Evolutionary conservation across 1,284 basidiomycete genomes (phyloP).

Genomic region (Mycena sp.): DNA sequence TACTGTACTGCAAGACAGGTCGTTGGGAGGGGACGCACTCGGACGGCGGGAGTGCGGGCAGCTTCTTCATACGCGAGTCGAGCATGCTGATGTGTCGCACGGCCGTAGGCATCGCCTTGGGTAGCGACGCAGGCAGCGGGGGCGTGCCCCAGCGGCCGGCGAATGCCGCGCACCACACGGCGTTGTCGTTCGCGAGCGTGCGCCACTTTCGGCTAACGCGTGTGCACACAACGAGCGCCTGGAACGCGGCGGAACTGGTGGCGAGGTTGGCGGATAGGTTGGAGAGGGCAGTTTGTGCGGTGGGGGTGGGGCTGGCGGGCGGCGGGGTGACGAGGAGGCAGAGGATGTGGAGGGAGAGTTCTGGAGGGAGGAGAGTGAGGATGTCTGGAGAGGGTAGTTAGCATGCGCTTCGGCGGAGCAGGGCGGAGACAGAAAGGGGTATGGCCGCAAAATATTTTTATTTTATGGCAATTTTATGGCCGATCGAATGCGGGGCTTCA

Average conservation of each 20-base stretch:
- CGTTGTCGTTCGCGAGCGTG: conserved; percentile 71
- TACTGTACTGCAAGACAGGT: too few species aligned
- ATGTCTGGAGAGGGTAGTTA: conserved; percentile 46
- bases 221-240: conserved; percentile 67
- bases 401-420: conserved; percentile 33
- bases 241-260: conserved; percentile 51
- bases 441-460: conserved; percentile 25
- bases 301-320: conserved; percentile 20
- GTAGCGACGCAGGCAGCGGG: background rate
- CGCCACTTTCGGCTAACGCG: conserved; percentile 76
- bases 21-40: background rate
- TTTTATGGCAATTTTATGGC: too few species aligned
- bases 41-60: conserved; percentile 22
- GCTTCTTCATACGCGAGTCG: conserved; percentile 26
- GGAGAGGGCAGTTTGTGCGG: conserved; percentile 23
- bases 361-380: conserved; percentile 57
- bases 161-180: conserved; percentile 81
- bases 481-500: too few species aligned
- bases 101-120: background rate
- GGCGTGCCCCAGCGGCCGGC: conserved; percentile 68
- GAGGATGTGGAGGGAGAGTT: conserved; percentile 59
- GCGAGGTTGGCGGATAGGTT: conserved; percentile 34
- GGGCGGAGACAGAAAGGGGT: conserved; percentile 3
- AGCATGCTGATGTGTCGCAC: conserved; percentile 30
- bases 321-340: conserved; percentile 48